Evolutionary conservation across 2,329 filamentous ascomycete genomes (phyloP).

Genomic region (Sarocladiaceae sp.): DNA sequence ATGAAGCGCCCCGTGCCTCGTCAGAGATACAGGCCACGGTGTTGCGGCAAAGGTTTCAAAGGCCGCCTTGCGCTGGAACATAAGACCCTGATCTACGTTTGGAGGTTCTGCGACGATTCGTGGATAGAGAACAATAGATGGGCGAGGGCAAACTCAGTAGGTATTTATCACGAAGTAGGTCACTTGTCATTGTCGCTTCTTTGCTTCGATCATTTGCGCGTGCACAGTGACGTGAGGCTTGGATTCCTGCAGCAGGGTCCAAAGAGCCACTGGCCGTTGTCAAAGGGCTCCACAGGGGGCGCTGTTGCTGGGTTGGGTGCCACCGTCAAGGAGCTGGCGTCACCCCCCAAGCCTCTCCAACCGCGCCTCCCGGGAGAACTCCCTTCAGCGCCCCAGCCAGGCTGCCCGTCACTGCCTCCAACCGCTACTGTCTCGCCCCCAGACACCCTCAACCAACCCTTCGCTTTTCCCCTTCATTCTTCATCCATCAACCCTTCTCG

Average conservation of each 20-base stretch:
- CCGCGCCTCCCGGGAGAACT: conserved; percentile 8
- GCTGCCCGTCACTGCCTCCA: background rate
- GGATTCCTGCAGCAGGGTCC: background rate
- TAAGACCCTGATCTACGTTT: background rate
- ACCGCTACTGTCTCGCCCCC: conserved; percentile 5
- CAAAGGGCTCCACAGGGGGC: background rate
- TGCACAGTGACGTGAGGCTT: background rate
- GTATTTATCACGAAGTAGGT: no score
- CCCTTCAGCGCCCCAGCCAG: conserved; percentile 3
- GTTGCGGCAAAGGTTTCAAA: conserved; percentile 1
- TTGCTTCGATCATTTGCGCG: background rate
- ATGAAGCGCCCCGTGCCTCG: background rate
- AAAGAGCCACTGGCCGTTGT: background rate
- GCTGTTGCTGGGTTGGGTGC: background rate
- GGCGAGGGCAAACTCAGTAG: background rate
- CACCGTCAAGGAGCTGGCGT: background rate
- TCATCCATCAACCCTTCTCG: conserved; percentile 1
- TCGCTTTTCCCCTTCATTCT: conserved; percentile 8
- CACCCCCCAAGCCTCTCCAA: background rate
- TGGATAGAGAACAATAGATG: no score
- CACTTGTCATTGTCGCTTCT: no score
- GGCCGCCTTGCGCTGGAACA: background rate
- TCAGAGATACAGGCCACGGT: background rate
- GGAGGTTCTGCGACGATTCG: background rate
- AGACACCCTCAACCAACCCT: background rate